Conservation (phyloP, 805 yeast species). For the Saturnispora galanensis region DNA sequence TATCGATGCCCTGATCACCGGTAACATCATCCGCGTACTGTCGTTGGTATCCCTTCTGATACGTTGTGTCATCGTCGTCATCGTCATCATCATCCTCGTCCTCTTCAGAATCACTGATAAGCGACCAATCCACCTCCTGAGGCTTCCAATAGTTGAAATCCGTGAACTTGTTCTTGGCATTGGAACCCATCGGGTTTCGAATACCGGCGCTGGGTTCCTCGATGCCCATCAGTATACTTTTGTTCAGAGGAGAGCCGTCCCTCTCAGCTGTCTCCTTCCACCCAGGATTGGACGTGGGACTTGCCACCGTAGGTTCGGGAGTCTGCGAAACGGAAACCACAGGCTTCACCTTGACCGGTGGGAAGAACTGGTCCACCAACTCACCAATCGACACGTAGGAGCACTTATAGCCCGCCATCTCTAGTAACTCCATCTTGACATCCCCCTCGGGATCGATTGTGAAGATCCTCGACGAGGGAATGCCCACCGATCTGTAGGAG, state of each 20-base stretch:
- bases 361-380: slow-evolving; percentile 94
- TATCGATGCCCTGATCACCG: neutral
- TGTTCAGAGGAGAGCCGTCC: neutral
- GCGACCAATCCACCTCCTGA: slow-evolving; percentile 52
- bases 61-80: slow-evolving; percentile 12
- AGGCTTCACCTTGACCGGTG: slow-evolving; percentile 25
- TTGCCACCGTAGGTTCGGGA: neutral
- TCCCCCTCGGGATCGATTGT: slow-evolving; percentile 96
- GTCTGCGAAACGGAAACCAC: neutral
- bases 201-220: neutral
- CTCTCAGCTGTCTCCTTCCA: too few relatives aligned
- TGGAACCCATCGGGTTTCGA: slow-evolving; percentile 11
- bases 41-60: too few relatives aligned
- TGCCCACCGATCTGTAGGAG: slow-evolving; percentile 85
- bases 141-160: slow-evolving; percentile 93
- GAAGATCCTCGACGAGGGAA: slow-evolving; percentile 88
- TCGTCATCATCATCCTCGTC: slow-evolving; percentile 31
- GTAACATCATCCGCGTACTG: neutral
- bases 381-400: slow-evolving; percentile 86
- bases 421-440: slow-evolving; percentile 92
- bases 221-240: neutral
- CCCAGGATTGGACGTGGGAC: too few relatives aligned
- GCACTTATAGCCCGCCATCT: slow-evolving; percentile 84
- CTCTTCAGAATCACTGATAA: slow-evolving; percentile 34
- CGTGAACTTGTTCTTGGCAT: slow-evolving; percentile 54